Conservation (phyloP, 352 stramenopile species). For the Phytophthora crassamura region DNA sequence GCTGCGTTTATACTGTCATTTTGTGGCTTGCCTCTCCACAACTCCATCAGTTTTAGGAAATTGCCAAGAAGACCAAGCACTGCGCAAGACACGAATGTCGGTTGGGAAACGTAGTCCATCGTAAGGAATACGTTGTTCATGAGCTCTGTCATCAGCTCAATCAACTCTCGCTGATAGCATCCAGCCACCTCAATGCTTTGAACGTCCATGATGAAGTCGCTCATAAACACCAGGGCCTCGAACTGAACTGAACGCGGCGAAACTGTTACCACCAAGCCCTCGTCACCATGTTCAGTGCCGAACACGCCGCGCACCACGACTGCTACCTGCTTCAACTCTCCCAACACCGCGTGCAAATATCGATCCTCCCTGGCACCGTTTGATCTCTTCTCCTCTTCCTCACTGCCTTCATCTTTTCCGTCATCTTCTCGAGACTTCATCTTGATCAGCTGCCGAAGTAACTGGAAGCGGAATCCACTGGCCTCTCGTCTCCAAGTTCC, state of each 20-base stretch:
- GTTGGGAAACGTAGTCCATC: slow-evolving; percentile 32
- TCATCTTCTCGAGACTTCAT: slow-evolving; percentile 2
- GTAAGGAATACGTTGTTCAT: slow-evolving; percentile 22
- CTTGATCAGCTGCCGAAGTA: slow-evolving; percentile 54
- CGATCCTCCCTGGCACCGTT: slow-evolving; percentile 1
- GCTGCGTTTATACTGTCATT: neutral
- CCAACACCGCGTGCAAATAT: slow-evolving; percentile 25
- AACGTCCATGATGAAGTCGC: slow-evolving; percentile 34
- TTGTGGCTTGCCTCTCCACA: slow-evolving; percentile 9
- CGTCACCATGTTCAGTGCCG: neutral
- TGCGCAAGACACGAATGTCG: slow-evolving; percentile 56
- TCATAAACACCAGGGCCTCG: slow-evolving; percentile 46
- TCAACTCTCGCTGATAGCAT: slow-evolving; percentile 11
- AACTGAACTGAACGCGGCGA: slow-evolving; percentile 33
- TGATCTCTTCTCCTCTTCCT: slow-evolving; percentile 3
- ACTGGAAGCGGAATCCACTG: slow-evolving; percentile 55
- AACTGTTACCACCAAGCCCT: neutral
- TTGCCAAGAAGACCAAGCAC: slow-evolving; percentile 43
- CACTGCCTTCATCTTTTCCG: slow-evolving; percentile 4
- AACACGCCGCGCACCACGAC: slow-evolving; percentile 23
- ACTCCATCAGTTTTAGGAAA: slow-evolving; percentile 33
- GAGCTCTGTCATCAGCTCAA: slow-evolving; percentile 25
- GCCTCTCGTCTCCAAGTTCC: slow-evolving; percentile 12
- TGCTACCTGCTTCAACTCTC: slow-evolving; percentile 17
- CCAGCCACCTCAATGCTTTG: neutral